These are phyloP conservation scores for Acorus calamus DNA, from an alignment of 106 monocot genomes.

Conservation along the genomic window DNA sequence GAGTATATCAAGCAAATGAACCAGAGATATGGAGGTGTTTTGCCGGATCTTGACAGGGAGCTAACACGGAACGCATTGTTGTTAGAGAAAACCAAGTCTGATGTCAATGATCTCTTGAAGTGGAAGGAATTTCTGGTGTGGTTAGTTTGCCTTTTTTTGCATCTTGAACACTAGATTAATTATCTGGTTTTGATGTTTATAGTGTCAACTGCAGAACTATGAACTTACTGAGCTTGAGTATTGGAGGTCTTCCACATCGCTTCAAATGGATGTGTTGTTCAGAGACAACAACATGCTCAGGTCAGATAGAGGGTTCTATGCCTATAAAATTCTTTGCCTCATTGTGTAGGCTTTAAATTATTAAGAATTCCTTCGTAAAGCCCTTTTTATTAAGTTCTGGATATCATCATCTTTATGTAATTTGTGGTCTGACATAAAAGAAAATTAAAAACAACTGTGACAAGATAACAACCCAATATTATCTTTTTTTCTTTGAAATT, in stretches of 20 bases:
- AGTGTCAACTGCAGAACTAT: constrained; percentile 18
- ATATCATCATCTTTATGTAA: no score
- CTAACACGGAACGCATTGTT: constrained; percentile 14
- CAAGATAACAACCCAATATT: no score
- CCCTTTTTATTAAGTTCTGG: no score
- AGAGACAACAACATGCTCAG: constrained; percentile 31
- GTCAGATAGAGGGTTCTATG: constrained; percentile 9
- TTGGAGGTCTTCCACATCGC: constrained; percentile 25
- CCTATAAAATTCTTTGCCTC: background rate
- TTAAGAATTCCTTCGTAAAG: background rate
- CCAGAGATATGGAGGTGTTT: constrained; percentile 16
- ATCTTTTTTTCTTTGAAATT: no score
- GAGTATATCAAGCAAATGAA: constrained; percentile 30
- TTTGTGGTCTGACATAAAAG: no score
- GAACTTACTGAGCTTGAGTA: constrained; percentile 27
- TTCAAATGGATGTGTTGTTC: constrained; percentile 26
- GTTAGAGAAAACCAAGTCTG: constrained; percentile 18
- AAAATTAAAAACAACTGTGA: no score
- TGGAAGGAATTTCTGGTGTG: constrained; percentile 22
- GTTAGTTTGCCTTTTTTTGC: background rate
- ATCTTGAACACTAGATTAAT: background rate
- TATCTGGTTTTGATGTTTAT: background rate
- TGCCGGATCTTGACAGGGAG: constrained; percentile 28
- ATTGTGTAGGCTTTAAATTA: background rate
- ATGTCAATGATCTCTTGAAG: constrained; percentile 15